Conservation (phyloP, 805 yeast species). For the Phaffomyces opuntiae region DNA sequence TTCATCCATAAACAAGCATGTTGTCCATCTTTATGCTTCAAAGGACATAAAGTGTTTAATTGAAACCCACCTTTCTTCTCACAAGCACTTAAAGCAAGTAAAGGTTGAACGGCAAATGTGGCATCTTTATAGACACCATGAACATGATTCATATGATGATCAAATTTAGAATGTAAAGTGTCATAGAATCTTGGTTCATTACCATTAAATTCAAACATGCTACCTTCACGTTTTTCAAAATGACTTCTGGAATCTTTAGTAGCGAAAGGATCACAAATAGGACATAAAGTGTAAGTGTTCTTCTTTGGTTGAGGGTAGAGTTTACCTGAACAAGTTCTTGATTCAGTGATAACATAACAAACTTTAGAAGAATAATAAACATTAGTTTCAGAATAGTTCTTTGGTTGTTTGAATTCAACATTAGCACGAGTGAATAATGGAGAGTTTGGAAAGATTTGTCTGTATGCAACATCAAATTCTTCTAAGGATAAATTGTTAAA, state of each 20-base stretch:
- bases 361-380: slow-evolving; percentile 6
- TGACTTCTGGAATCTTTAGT: neutral
- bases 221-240: slow-evolving; percentile 1
- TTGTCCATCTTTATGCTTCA: neutral
- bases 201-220: slow-evolving; percentile 2
- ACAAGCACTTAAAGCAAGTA: neutral
- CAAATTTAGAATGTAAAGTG: slow-evolving; percentile 9
- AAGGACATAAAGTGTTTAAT: slow-evolving; percentile 1
- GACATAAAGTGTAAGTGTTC: slow-evolving; percentile 13
- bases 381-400: slow-evolving; percentile 10
- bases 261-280: slow-evolving; percentile 12
- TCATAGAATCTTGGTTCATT: slow-evolving; percentile 8
- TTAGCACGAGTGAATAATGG: neutral
- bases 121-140: slow-evolving; percentile 9
- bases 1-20: slow-evolving; percentile 4
- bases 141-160: slow-evolving; percentile 11
- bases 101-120: neutral
- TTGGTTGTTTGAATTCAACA: slow-evolving; percentile 1
- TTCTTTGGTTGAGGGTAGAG: slow-evolving; percentile 4
- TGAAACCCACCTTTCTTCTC: neutral
- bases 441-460: slow-evolving; percentile 2
- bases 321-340: slow-evolving; percentile 6
- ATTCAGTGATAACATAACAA: slow-evolving; percentile 6
- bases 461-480: neutral
- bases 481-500: neutral